phyloP scores from a whole-genome alignment of 1,284 basidiomycete genomes.

The Trametes polyzona region DNA sequence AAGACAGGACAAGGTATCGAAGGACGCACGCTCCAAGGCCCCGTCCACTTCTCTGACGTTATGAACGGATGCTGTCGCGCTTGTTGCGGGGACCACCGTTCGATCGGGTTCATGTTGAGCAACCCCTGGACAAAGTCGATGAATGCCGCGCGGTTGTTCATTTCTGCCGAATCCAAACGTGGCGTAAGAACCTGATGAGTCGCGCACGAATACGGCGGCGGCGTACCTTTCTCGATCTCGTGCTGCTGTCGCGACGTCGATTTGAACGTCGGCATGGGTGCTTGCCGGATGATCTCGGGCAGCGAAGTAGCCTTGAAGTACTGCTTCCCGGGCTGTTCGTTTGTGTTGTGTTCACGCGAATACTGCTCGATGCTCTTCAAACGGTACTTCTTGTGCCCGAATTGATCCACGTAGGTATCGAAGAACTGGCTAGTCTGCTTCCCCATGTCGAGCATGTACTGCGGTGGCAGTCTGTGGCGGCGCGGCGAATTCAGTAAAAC shows the following conservation, averaged over 20 bases:
- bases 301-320: constrained; percentile 96
- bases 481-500: constrained; percentile 6
- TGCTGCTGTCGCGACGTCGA: constrained; percentile 75
- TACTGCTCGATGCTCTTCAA: constrained; percentile 96
- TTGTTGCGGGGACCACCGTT: constrained; percentile 97
- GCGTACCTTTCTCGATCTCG: constrained; percentile 91
- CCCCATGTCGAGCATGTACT: constrained; percentile 94
- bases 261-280: constrained; percentile 84
- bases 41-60: constrained; percentile 93
- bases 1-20: neutral
- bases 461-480: constrained; percentile 76
- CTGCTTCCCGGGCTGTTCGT: constrained; percentile 97
- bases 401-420: constrained; percentile 79
- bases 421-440: constrained; percentile 98
- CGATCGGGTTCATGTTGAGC: constrained; percentile 92
- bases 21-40: constrained; percentile 80
- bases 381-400: constrained; percentile 86
- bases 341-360: constrained; percentile 90
- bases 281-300: constrained; percentile 95
- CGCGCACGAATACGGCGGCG: constrained; percentile 1
- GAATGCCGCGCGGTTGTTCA: constrained; percentile 92
- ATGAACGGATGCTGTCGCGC: constrained; percentile 97
- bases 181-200: constrained; percentile 12
- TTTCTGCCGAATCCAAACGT: constrained; percentile 56
- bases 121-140: constrained; percentile 98